phyloP scores from a whole-genome alignment of 768 basidiomycete genomes.

The Neoboletus brunneissimus region DNA sequence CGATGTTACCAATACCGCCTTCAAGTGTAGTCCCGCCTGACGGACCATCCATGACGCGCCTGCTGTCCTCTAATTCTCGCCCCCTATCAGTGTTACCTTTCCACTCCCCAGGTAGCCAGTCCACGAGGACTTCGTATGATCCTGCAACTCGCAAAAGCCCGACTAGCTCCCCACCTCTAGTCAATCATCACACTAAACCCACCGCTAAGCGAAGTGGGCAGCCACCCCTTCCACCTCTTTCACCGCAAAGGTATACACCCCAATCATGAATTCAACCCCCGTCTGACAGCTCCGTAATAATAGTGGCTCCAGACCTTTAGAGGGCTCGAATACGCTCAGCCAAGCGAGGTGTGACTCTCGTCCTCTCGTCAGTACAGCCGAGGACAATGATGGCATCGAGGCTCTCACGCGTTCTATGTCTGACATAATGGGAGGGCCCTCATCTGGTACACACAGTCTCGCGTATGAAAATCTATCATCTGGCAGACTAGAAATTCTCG shows the following conservation, averaged over 20 bases:
- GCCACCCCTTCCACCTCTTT: background rate
- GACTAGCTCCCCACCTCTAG: background rate
- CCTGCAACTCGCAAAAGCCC: background rate
- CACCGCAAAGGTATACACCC: conserved; percentile 10
- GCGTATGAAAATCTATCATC: conserved; percentile 3
- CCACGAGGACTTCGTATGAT: background rate
- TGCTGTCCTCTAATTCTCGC: background rate
- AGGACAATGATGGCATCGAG: background rate
- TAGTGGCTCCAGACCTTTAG: background rate
- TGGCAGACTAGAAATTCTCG: background rate
- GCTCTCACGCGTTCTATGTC: conserved; percentile 10
- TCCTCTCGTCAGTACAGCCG: background rate
- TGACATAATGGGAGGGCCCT: background rate
- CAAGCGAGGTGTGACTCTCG: background rate
- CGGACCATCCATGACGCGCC: background rate
- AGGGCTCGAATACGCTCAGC: background rate
- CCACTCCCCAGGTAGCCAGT: background rate
- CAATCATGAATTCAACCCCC: background rate
- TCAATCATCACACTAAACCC: conserved; percentile 9
- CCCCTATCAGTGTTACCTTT: background rate
- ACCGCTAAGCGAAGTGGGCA: background rate
- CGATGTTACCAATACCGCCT: background rate
- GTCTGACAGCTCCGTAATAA: conserved; percentile 5
- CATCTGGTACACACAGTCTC: background rate
- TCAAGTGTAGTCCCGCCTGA: background rate